Evolutionary conservation across 1,139 yeast species (phyloP).

Genomic region (Taiozyma sp.): DNA sequence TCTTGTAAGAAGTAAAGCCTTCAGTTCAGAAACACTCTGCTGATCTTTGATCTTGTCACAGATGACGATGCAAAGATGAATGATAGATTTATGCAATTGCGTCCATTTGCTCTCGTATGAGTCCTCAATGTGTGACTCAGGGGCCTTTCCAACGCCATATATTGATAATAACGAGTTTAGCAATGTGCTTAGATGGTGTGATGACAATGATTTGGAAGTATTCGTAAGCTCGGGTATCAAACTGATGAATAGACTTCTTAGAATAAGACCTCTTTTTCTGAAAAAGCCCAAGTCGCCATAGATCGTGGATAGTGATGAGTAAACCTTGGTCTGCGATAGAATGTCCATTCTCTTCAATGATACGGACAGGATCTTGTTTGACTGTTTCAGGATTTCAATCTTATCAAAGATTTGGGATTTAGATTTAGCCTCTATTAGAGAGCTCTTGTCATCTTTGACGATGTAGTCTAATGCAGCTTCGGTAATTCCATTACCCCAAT

Average conservation of each 20-base stretch:
- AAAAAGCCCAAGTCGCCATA: conserved; percentile 57
- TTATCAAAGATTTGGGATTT: conserved; percentile 24
- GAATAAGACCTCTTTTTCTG: conserved; percentile 67
- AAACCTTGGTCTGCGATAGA: conserved; percentile 55
- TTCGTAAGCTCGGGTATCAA: conserved; percentile 40
- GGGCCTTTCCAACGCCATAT: conserved; percentile 36
- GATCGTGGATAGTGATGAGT: conserved; percentile 60
- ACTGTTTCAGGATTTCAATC: conserved; percentile 45
- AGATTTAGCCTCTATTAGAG: conserved; percentile 15
- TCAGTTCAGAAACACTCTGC: conserved; percentile 41
- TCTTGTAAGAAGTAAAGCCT: conserved; percentile 50
- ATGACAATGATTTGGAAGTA: conserved; percentile 3
- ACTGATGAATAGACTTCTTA: conserved; percentile 54
- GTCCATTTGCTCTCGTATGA: conserved; percentile 43
- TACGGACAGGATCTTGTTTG: conserved; percentile 39
- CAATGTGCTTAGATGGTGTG: conserved; percentile 29
- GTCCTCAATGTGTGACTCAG: conserved; percentile 22
- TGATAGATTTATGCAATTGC: conserved; percentile 50
- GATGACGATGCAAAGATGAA: conserved; percentile 50
- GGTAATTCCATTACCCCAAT: conserved; percentile 47
- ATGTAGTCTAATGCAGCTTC: conserved; percentile 37
- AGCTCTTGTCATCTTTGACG: conserved; percentile 28
- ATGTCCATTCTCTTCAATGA: conserved; percentile 40
- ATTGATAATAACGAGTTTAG: conserved; percentile 37
- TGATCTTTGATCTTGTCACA: conserved; percentile 49